Base-by-base conservation (phyloP, 257 asterid species). In the Primulina tabacum region DNA sequence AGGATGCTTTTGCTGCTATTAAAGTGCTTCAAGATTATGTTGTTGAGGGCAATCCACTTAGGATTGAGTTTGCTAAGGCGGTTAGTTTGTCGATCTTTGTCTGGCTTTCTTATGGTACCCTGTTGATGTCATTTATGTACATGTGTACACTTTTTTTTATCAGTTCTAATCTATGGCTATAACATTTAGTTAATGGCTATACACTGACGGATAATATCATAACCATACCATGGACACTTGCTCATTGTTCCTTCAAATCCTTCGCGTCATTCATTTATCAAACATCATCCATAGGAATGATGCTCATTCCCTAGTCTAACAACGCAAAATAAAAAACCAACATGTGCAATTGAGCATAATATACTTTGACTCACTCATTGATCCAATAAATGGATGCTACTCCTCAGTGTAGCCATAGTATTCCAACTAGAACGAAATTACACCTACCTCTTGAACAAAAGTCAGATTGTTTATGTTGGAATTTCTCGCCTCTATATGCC, bases 11-110 rank as follows among this genome's bases (percentile, higher is more conserved):
- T 77, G 89, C 87, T 75, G 98, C 98, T 17, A 72, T 90, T n/a
- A 83, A 81, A 73, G 93, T 85, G 81, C 98, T 92, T 80, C 92
- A 90, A 81, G 98, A 95, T 62, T 92, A 79, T 82, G 81, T 58
- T 77, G 60, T 92, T 70, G 96, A 79, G 74, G 98, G 97, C 83
- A 87, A 85, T 80, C 83, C 97, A 14, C 86, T 92, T 88, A 92
- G 78, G 79, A 85, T 92, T 84, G 95, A 92, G 86, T 92, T 88
- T 87, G 81, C 98, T 52, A 92, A 90, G 97, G 92, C 92, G 98
- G 98, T 92, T 92, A 92, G 98, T 92, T 80, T 83, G 96, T 82
- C 80, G 64, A 80, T 82, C 84, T 88, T 85, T 78, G 86, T 80
- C 83, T 82, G 73, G 68, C 81, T 81, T 80, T 76, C 74, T 80